Percentiles rank a stretch among this genome's conserved stretches.
Conservation (phyloP, 2,329 filamentous ascomycete genomes). For the Teratosphaeria destructans region DNA sequence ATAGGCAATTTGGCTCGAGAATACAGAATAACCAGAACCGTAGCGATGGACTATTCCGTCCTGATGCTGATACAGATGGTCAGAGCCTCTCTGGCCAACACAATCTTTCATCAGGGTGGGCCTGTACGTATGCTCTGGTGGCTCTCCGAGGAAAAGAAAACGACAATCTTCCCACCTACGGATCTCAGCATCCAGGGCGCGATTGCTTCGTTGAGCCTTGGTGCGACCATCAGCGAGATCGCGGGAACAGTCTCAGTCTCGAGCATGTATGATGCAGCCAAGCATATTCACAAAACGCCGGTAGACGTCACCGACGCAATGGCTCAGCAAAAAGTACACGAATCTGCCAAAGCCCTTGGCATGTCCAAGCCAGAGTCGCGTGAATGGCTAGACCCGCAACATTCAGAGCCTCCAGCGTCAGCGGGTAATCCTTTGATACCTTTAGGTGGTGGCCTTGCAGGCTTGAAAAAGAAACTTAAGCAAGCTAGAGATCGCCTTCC, state of each 20-base stretch:
- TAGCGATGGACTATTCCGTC: neutral
- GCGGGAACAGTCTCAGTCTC: slow-evolving; percentile 1
- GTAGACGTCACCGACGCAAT: neutral
- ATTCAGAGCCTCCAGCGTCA: neutral
- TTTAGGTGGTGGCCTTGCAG: neutral
- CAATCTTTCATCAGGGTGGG: slow-evolving; percentile 59
- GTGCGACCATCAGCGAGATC: slow-evolving; percentile 19
- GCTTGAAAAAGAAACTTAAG: neutral
- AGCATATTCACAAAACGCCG: neutral
- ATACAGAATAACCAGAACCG: slow-evolving; percentile 1
- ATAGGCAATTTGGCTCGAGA: slow-evolving; percentile 28
- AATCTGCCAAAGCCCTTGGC: neutral
- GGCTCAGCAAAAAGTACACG: neutral
- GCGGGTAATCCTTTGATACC: neutral
- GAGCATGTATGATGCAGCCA: neutral
- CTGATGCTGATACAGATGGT: slow-evolving; percentile 55
- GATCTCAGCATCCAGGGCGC: slow-evolving; percentile 28
- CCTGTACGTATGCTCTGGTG: slow-evolving; percentile 71
- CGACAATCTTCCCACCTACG: slow-evolving; percentile 49
- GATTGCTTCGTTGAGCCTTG: slow-evolving; percentile 48
- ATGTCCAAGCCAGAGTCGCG: slow-evolving; percentile 2
- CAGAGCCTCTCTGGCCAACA: slow-evolving; percentile 38
- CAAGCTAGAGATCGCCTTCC: neutral
- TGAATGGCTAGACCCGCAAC: neutral
- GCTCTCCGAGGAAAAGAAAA: slow-evolving; percentile 47